Base-by-base conservation (phyloP, 1,139 yeast genomes). In the Suhomyces guaymorum region DNA sequence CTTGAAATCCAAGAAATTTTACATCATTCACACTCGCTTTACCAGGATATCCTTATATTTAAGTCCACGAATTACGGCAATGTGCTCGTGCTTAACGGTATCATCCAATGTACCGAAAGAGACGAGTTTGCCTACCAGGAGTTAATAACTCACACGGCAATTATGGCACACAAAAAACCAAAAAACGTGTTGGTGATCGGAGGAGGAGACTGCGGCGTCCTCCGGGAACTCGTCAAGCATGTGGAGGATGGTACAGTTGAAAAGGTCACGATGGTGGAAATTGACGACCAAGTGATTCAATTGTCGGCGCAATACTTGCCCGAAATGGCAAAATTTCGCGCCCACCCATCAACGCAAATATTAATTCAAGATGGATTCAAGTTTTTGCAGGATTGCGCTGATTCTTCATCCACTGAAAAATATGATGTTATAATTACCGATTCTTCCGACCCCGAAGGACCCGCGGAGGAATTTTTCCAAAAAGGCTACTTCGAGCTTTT, bases 391-490 rank as follows among this genome's bases (percentile, higher is more conserved):
- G 69, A 73, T n/a, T n/a, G n/a, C n/a, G n/a, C n/a, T n/a, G n/a
- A n/a, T n/a, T n/a, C n/a, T n/a, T n/a, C n/a, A 30, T 47, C 46
- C 14, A 40, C 39, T 2, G 58, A 55, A 17, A 73, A 75, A 48
- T 90, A 73, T 56, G 97, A 92, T 59, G 83, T 90, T 31, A 89
- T 92, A 48, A 89, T 92, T 51, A 89, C 97, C 23, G 98, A 92
- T 60, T 86, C 96, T 7, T 85, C 95, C 8, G 98, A 92, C 59
- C 97, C 97, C 2, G 97, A 92, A 54, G 98, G 98, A 1, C 98
- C 98, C 7, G 98, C 98, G 3, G 96, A 82, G 52, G 87, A 88
- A 30, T 84, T 92, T 48, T 92, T 92, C 71, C 90, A 89, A 62
- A 74, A 77, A 47, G 80, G 78, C 42, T 92, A 90, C 66, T 92